A percentile compares a stretch with the other conserved stretches of the same genome.
phyloP scores from a whole-genome alignment of 192 early-diverging fungal species.

The Nowakowskiella sp. region DNA sequence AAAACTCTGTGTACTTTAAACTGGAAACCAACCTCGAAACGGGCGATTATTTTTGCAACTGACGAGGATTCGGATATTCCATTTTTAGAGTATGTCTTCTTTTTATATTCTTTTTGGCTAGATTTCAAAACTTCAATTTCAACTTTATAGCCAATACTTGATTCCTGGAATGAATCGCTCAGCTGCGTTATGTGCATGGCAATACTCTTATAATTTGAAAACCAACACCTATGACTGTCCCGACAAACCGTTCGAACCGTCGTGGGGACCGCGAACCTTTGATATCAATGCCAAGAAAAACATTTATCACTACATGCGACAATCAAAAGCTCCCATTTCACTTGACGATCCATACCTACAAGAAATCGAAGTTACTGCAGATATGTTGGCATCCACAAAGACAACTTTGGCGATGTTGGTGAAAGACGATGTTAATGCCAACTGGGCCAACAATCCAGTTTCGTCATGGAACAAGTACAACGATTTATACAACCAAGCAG shows the following conservation, averaged over 20 bases:
- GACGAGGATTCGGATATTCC: conserved; percentile 11
- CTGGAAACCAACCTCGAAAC: neutral
- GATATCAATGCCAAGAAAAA: neutral
- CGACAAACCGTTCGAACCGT: neutral
- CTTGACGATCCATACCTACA: neutral
- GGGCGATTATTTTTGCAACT: neutral
- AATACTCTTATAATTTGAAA: conserved; percentile 12
- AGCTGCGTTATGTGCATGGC: conserved; percentile 11
- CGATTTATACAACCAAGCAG: neutral
- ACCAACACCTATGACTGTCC: neutral
- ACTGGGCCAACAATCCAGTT: neutral
- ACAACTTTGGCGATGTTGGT: neutral
- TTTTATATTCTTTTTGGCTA: conserved; percentile 4
- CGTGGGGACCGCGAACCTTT: conserved; percentile 13
- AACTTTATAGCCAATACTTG: conserved; percentile 2
- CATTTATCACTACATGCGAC: conserved; percentile 23
- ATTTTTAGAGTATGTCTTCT: neutral
- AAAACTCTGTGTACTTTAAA: neutral
- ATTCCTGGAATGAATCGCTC: conserved; percentile 14
- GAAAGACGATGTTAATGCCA: neutral
- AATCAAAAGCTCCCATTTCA: conserved; percentile 2
- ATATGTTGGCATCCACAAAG: neutral
- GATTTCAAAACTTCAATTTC: neutral
- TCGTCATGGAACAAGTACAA: neutral
- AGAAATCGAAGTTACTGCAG: neutral